A percentile compares a stretch with the other conserved stretches of the same genome.
These are phyloP conservation scores for Penicillium macrosclerotiorum DNA, from an alignment of 495 filamentous ascomycete genomes.

Conservation along the genomic window DNA sequence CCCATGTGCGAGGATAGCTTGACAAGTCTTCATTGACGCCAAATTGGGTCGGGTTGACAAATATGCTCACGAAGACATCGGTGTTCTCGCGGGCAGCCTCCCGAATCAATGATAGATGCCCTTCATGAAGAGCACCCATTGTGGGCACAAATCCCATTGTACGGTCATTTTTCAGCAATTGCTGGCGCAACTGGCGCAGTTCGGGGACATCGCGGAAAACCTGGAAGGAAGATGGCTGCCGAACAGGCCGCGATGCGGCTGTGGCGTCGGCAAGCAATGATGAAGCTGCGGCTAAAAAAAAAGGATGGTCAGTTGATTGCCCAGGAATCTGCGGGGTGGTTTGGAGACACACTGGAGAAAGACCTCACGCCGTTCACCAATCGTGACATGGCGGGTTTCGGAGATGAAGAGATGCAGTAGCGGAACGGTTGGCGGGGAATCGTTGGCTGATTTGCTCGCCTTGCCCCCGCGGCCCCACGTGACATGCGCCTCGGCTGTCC, in stretches of 20 bases:
- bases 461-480: conserved; percentile 3
- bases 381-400: conserved; percentile 24
- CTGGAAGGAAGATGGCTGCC: conserved; percentile 49
- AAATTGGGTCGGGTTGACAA: conserved; percentile 96
- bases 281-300: conserved; percentile 22
- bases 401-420: neutral
- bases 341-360: conserved; percentile 26
- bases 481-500: conserved; percentile 15
- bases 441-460: neutral
- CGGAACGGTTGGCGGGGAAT: too few species aligned
- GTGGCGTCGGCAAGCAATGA: conserved; percentile 26
- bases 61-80: conserved; percentile 84
- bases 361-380: conserved; percentile 24
- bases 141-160: conserved; percentile 89
- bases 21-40: conserved; percentile 83
- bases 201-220: conserved; percentile 70
- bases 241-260: conserved; percentile 20
- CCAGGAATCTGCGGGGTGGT: neutral
- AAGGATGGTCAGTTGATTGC: too few species aligned
- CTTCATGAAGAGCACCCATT: conserved; percentile 93
- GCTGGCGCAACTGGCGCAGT: conserved; percentile 68
- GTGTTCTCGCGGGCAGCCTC: conserved; percentile 81
- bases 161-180: conserved; percentile 63
- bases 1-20: conserved; percentile 90
- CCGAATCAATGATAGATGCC: conserved; percentile 85